Conservation (phyloP, 352 stramenopile genomes). For the Phytopythium mirpurense region DNA sequence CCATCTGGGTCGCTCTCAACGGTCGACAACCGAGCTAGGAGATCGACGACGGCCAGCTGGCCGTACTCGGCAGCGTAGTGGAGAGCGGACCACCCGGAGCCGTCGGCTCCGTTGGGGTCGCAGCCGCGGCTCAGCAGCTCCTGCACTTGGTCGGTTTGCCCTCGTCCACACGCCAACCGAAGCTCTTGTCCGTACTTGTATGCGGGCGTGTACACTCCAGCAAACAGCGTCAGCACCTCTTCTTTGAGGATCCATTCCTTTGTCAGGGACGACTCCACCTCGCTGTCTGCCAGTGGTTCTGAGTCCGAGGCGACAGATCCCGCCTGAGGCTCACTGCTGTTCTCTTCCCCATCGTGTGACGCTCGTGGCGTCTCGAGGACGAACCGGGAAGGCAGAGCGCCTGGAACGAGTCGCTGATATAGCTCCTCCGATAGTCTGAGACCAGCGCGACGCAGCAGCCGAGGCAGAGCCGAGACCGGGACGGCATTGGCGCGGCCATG, state of each 20-base stretch:
- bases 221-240: constrained; percentile 55
- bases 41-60: constrained; percentile 33
- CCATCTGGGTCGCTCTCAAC: background rate
- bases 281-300: constrained; percentile 1
- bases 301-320: background rate
- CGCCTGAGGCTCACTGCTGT: background rate
- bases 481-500: constrained; percentile 5
- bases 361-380: constrained; percentile 11
- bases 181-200: constrained; percentile 73
- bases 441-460: constrained; percentile 28
- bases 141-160: constrained; percentile 28
- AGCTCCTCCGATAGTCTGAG: constrained; percentile 29
- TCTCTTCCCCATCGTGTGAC: background rate
- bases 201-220: constrained; percentile 51
- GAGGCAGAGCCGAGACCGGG: constrained; percentile 22
- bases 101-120: constrained; percentile 56
- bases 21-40: constrained; percentile 25
- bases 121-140: constrained; percentile 55
- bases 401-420: constrained; percentile 31
- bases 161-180: constrained; percentile 50
- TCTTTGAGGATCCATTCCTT: constrained; percentile 16
- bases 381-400: background rate
- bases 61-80: constrained; percentile 71
- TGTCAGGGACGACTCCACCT: background rate
- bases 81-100: constrained; percentile 50